These are phyloP conservation scores for Ganoderma sp. DNA, from an alignment of 1,284 basidiomycete genomes.

Conservation along the genomic window DNA sequence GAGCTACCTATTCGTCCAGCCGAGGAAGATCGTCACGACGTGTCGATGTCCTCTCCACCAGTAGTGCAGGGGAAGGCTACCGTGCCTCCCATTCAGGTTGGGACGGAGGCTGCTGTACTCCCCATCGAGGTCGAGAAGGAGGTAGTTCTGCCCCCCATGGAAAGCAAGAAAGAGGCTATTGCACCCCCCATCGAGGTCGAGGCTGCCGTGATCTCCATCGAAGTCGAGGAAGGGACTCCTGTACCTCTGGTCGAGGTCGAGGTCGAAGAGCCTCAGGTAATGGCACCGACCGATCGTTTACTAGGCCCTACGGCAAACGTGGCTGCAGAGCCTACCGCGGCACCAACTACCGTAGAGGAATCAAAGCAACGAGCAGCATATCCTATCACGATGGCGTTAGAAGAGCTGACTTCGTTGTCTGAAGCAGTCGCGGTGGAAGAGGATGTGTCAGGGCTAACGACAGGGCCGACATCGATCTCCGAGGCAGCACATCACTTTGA, in stretches of 20 bases:
- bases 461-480: background rate
- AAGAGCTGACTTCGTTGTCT: background rate
- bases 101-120: background rate
- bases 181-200: no score
- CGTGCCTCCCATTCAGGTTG: background rate
- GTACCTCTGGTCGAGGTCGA: background rate
- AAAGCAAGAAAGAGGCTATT: no score
- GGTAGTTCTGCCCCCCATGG: no score
- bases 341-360: conserved; percentile 16
- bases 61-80: background rate
- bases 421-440: background rate
- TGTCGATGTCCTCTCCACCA: background rate
- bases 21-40: background rate
- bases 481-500: background rate
- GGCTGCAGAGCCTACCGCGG: background rate
- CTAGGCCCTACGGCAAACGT: background rate
- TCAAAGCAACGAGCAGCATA: background rate
- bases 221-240: background rate
- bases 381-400: background rate
- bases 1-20: background rate
- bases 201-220: no score
- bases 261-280: background rate
- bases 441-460: background rate
- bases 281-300: background rate
- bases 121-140: no score